Base-by-base conservation (phyloP, 305 asterid genomes). In the Fraxinus platypoda region DNA sequence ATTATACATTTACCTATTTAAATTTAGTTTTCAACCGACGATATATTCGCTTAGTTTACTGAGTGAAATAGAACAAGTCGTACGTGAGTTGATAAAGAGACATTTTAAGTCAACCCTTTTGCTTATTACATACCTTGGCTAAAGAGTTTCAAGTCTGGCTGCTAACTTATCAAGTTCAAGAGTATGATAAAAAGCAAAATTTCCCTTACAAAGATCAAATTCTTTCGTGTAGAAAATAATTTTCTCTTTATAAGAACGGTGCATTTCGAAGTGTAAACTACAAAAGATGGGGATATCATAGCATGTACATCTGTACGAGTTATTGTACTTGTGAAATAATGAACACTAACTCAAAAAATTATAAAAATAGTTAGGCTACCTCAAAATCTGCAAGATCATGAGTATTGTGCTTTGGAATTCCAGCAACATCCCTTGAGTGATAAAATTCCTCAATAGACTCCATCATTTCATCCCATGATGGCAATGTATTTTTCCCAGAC, bases 381-480 rank as follows among this genome's bases (percentile, higher is more conserved):
- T 92, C 97, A 82, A 92, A 91, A 80, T 75, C 81, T 25, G 88
- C 92, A 74, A 94, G 82, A 70, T 91, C 95, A 87, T 94, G 98
- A 34, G 97, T 91, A 7, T 88, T 78, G 57, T 88, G 92, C 90
- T 93, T 94, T 4, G 97, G 97, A 84, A 93, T 87, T 79, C 93
- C 94, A 64, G 91, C 91, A 86, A 81, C 83, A 68, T 93, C 95
- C 82, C 86, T 89, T 8, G 94, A 88, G 62, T 85, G 86, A 82
- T 95, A 93, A 78, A 91, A 93, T 26, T 90, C 94, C 83, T 90
- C 33, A 70, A 93, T 87, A 78, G 95, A 91, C 81, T 83, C 87
- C 94, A 93, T 92, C 98, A 95, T 95, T 35, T 90, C 87, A 59
- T 92, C 97, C 88, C 89, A 76, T 86, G 98, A 87, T 83, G 98